Evolutionary conservation across 2,329 filamentous ascomycete species (phyloP), one percentile per base, ranked within the genome.

Genomic region (Colletotrichum liaoningense): DNA sequence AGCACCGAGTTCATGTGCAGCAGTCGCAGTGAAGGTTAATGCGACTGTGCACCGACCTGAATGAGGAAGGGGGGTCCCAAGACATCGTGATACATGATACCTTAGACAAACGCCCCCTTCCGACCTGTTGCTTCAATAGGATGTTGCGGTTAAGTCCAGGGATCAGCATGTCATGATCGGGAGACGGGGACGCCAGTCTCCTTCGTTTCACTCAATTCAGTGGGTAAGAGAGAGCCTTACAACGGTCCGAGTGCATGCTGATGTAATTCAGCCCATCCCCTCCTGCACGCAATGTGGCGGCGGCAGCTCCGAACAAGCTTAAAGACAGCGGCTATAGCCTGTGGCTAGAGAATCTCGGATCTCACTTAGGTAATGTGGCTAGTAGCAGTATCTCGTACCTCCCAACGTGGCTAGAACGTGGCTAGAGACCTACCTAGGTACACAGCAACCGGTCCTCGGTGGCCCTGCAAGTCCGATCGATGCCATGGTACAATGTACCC

Each of bases 121-220:
- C 62, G 14, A 19, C 30, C 5, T 19, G 38, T 49, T 52, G 60
- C 46, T 49, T 60, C 60, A 70, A 70, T 65, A 70, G 35, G 26
- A 64, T 30, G 55, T 62, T 30, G 35, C 67, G 22, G 64, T 57
- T 70, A 70, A 73, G 55, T 12, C 26, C 46, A 49, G 35, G 67
- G 60, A 62, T 59, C 58, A 46, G 68, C 54, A 60, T 70, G 67
- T 62, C 60, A 57, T 30, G 60, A 65, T 65, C 54, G 67, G 60
- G 56, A 57, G 56, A 46, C 59, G 55, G 70, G 65, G 55, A 49
- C 35, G 66, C 54, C 33, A 70, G 59, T 62, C 55, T 69, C 35
- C n/a, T 56, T 70, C 60, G 66, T 65, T 73, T 70, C 66, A 73
- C 66, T 65, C 60, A 65, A 62, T 65, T 57, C 49, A 38, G 60